phyloP scores from a whole-genome alignment of 73 alveolate species.

The Paraurostyla sp. region DNA sequence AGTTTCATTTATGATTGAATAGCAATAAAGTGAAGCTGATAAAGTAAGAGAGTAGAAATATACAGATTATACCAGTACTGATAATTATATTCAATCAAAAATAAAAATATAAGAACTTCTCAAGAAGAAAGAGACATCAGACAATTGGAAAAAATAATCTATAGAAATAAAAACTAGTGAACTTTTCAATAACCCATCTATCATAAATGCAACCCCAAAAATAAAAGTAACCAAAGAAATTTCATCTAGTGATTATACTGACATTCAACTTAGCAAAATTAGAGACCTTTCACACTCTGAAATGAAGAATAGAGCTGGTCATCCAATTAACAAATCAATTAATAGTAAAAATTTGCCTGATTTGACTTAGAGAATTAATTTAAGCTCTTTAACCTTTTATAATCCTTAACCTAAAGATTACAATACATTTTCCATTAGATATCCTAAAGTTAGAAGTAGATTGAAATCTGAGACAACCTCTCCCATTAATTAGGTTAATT shows the following conservation, averaged over 20 bases:
- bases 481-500: neutral
- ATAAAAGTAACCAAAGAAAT: no score
- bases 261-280: no score
- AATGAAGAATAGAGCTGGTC: no score
- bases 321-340: no score
- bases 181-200: neutral
- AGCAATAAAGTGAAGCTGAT: neutral
- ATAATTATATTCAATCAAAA: neutral
- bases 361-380: no score
- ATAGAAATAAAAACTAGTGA: no score
- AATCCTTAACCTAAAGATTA: no score
- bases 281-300: no score
- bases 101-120: neutral
- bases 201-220: neutral
- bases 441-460: neutral
- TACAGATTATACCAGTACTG: constrained; percentile 4
- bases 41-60: neutral
- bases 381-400: neutral
- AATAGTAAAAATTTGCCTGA: no score
- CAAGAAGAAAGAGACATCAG: neutral
- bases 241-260: no score
- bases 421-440: no score
- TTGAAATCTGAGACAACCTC: neutral
- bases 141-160: no score
- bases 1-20: neutral